Evolutionary conservation across 768 basidiomycete species (phyloP), one percentile per base, ranked within the genome.

Genomic region (Auriculariales sp.): DNA sequence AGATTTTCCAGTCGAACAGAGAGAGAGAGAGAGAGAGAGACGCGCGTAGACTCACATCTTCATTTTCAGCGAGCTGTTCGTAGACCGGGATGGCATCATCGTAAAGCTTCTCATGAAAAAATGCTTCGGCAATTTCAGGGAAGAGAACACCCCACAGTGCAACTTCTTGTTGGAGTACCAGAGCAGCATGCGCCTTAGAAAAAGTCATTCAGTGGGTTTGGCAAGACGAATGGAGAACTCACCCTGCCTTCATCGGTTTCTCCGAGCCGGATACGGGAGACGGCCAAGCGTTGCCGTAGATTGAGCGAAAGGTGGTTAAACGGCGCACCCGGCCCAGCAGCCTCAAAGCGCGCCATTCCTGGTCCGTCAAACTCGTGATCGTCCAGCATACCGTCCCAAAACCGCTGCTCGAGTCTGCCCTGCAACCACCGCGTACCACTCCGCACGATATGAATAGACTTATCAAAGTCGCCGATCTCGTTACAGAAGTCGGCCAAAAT

Each of bases 341-440:
- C 58, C 51, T 71, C 69, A 32, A 66, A 63, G 14, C 32, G 56
- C 52, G 56, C 56, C 62, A 49, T 61, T 53, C 59, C 63, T 14
- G 57, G 53, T 17, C 72, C 57, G 58, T 91, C 88, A 58, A 77
- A 99, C 64, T 99, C 94, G 46, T 92, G 70, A 59, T 99, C 94
- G 60, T 99, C 93, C 28, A 74, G 75, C 49, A 79, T 75, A 19
- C 72, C 61, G 55, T 91, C 86, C 91, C 92, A 97, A 51, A 81
- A 79, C 49, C 68, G 71, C 59, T 84, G 81, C 42, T 74, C 68
- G 28, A 65, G 67, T 28, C 94, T 68, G 0, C 89, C 88, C 61
- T 97, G 89, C n/a, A 97, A 63, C 94, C 94, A 98, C 49, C 94
- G 68, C 47, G 77, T 82, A 1, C 92, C 93, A 47, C 68, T 70